Conservation (phyloP, 2,329 filamentous ascomycete genomes). For the Plenodomus tracheiphilus region DNA sequence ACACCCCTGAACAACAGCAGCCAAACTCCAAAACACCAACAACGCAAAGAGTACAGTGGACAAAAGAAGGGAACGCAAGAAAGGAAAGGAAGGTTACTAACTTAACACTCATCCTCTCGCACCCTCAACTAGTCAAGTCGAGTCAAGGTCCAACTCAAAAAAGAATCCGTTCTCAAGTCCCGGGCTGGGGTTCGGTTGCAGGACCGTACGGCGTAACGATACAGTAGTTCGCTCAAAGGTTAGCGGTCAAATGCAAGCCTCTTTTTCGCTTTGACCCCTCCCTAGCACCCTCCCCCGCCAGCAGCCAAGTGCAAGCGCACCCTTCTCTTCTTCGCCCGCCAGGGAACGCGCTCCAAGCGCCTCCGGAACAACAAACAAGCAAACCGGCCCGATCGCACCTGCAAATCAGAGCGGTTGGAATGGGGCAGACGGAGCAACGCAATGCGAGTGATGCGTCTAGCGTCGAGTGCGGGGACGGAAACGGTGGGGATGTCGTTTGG, state of each 20-base stretch:
- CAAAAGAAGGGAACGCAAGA: constrained; percentile 7
- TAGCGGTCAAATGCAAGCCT: constrained; percentile 22
- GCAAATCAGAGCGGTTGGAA: constrained; percentile 24
- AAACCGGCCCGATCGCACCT: constrained; percentile 23
- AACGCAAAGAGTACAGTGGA: background rate
- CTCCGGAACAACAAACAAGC: background rate
- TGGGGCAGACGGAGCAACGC: constrained; percentile 14
- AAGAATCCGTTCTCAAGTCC: no score
- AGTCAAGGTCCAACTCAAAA: no score
- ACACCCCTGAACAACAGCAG: background rate
- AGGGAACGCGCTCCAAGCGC: background rate
- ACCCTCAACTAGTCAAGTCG: background rate
- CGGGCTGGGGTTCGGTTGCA: no score
- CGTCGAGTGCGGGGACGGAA: constrained; percentile 18
- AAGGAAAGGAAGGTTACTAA: constrained; percentile 30
- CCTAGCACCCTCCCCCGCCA: background rate
- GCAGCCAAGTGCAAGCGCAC: background rate
- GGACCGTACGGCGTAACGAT: no score
- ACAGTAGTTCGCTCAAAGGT: background rate
- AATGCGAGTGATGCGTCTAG: constrained; percentile 28
- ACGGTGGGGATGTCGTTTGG: constrained; percentile 14
- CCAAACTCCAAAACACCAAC: background rate
- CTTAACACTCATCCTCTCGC: constrained; percentile 28
- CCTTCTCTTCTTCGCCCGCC: no score
- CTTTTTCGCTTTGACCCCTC: no score